Evolutionary conservation across 352 stramenopile genomes (phyloP).

Genomic region (Phytophthora niederhauseri): DNA sequence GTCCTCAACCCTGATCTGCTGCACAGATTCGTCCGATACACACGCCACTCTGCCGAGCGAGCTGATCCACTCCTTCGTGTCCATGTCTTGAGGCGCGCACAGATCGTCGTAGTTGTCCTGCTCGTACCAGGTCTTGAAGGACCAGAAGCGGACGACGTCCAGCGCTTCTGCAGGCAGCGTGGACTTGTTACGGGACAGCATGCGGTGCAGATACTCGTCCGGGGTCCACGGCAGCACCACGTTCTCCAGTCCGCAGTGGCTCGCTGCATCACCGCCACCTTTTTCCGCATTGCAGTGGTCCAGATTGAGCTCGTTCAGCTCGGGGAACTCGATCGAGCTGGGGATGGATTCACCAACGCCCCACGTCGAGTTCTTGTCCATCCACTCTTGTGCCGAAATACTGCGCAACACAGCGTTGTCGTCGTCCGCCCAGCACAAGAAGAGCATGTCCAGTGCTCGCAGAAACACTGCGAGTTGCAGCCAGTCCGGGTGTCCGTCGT

Average conservation of each 20-base stretch:
- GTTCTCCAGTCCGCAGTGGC: slow-evolving; percentile 44
- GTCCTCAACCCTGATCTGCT: slow-evolving; percentile 41
- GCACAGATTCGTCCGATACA: slow-evolving; percentile 49
- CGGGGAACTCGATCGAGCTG: slow-evolving; percentile 57
- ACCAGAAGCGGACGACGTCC: slow-evolving; percentile 73
- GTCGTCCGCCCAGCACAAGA: slow-evolving; percentile 79
- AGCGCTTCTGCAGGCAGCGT: slow-evolving; percentile 69
- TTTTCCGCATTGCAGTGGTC: slow-evolving; percentile 52
- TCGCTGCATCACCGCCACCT: slow-evolving; percentile 7
- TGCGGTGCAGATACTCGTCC: slow-evolving; percentile 78
- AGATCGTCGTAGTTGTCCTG: slow-evolving; percentile 61
- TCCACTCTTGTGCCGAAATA: slow-evolving; percentile 78
- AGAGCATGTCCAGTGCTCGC: slow-evolving; percentile 74
- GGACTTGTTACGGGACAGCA: slow-evolving; percentile 68
- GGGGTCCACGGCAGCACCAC: slow-evolving; percentile 71
- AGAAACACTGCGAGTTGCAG: slow-evolving; percentile 79
- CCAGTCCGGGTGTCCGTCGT: slow-evolving; percentile 82
- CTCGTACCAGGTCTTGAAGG: slow-evolving; percentile 70
- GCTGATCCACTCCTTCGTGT: slow-evolving; percentile 76
- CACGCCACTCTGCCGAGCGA: slow-evolving; percentile 43
- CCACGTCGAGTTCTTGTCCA: slow-evolving; percentile 69
- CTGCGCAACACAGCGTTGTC: slow-evolving; percentile 65
- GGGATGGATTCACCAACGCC: slow-evolving; percentile 64
- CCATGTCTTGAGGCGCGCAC: slow-evolving; percentile 47
- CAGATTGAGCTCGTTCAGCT: slow-evolving; percentile 68